phyloP scores from a whole-genome alignment of 768 basidiomycete genomes.

The Rhodotorula kratochvilovae region DNA sequence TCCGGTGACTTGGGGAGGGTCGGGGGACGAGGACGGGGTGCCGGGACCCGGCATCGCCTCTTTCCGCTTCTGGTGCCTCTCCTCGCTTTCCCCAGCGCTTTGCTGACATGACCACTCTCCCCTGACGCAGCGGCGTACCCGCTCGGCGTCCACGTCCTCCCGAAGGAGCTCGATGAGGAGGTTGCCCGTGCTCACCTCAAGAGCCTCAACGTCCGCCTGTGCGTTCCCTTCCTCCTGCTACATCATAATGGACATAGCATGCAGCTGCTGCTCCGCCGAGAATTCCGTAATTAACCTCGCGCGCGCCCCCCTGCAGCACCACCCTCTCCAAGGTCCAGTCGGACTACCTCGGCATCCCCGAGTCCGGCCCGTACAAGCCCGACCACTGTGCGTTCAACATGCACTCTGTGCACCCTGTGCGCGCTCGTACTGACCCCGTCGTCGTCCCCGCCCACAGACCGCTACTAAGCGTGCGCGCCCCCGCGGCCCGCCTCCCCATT shows the following conservation, averaged over 20 bases:
- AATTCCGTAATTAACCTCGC: no score
- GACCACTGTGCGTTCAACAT: slow-evolving; percentile 54
- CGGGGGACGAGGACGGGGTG: no score
- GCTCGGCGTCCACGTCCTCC: slow-evolving; percentile 95
- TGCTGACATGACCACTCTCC: no score
- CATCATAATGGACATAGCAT: no score
- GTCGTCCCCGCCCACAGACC: neutral
- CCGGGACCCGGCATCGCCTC: no score
- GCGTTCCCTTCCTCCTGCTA: no score
- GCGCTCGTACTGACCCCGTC: neutral
- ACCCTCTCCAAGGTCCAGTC: slow-evolving; percentile 56
- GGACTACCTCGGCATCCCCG: slow-evolving; percentile 83
- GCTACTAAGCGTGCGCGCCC: slow-evolving; percentile 12
- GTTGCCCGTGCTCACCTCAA: slow-evolving; percentile 93
- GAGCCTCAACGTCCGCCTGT: slow-evolving; percentile 85
- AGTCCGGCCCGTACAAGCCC: slow-evolving; percentile 70
- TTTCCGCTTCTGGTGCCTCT: no score
- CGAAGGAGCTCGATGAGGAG: slow-evolving; percentile 98
- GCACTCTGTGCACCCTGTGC: neutral
- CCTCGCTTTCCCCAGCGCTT: no score
- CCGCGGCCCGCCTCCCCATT: neutral
- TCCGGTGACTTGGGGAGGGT: no score
- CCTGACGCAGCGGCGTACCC: slow-evolving; percentile 65
- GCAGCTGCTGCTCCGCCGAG: no score
- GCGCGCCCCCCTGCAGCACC: slow-evolving; percentile 39